Evolutionary conservation across 1,284 basidiomycete genomes (phyloP).

Genomic region (Pyrrhoderma lamaoense): DNA sequence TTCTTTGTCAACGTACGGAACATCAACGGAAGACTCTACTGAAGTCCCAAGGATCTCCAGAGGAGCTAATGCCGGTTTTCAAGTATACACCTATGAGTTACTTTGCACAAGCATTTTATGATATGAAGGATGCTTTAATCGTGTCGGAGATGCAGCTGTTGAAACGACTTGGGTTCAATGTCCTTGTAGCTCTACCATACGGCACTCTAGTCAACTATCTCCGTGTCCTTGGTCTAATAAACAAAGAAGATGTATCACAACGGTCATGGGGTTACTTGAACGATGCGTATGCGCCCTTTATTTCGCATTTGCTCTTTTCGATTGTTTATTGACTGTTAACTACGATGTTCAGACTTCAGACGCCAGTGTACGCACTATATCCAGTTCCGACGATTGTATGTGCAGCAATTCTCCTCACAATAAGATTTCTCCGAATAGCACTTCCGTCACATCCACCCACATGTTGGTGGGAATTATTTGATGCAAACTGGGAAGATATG

Average conservation of each 20-base stretch:
- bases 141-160: slow-evolving; percentile 97
- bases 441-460: slow-evolving; percentile 62
- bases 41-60: slow-evolving; percentile 17
- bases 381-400: slow-evolving; percentile 84
- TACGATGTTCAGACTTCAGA: slow-evolving; percentile 62
- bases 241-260: slow-evolving; percentile 62
- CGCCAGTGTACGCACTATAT: slow-evolving; percentile 84
- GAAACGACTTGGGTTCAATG: slow-evolving; percentile 87
- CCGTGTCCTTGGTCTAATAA: slow-evolving; percentile 77
- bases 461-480: slow-evolving; percentile 86
- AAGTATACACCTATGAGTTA: slow-evolving; percentile 80
- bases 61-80: slow-evolving; percentile 40
- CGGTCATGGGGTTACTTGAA: slow-evolving; percentile 87
- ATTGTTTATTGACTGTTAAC: too few species aligned
- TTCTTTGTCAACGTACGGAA: slow-evolving; percentile 61
- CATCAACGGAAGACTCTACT: slow-evolving; percentile 30
- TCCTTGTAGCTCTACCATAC: slow-evolving; percentile 87
- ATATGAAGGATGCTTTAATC: slow-evolving; percentile 84
- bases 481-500: slow-evolving; percentile 79
- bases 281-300: slow-evolving; percentile 60
- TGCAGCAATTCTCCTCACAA: slow-evolving; percentile 74
- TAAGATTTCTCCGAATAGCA: slow-evolving; percentile 60
- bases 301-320: too few species aligned
- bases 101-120: slow-evolving; percentile 77
- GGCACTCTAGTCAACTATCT: slow-evolving; percentile 94